These are phyloP conservation scores for Seminavis robusta DNA, from an alignment of 108 stramenopile genomes.

Conservation along the genomic window DNA sequence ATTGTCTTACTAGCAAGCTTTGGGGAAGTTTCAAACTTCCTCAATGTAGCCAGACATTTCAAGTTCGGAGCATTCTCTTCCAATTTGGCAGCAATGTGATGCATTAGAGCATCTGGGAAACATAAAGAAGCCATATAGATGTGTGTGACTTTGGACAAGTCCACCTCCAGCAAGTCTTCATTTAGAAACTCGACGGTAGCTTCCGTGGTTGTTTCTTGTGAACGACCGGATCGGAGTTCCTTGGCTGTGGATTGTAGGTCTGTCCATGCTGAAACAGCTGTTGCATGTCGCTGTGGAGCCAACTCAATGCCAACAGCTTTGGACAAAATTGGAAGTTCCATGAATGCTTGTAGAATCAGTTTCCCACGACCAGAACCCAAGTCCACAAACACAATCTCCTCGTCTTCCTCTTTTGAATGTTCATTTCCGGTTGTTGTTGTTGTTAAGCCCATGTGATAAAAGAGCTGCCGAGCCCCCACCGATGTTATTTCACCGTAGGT, in stretches of 20 bases:
- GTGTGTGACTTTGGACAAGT: slow-evolving; percentile 58
- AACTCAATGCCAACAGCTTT: slow-evolving; percentile 55
- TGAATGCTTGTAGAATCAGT: slow-evolving; percentile 50
- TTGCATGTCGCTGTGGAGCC: slow-evolving; percentile 41
- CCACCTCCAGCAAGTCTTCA: slow-evolving; percentile 55
- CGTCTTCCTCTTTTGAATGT: slow-evolving; percentile 4
- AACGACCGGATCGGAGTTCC: no score
- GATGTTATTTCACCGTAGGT: slow-evolving; percentile 75
- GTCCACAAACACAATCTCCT: slow-evolving; percentile 47
- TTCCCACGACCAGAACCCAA: slow-evolving; percentile 64
- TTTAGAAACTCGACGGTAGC: slow-evolving; percentile 37
- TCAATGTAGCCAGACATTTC: no score
- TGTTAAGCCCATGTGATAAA: slow-evolving; percentile 49
- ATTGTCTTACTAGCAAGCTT: no score
- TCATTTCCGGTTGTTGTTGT: no score
- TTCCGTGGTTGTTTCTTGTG: no score
- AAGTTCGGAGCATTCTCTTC: slow-evolving; percentile 15
- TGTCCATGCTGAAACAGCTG: slow-evolving; percentile 28
- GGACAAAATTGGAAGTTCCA: slow-evolving; percentile 39
- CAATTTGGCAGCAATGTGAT: slow-evolving; percentile 35
- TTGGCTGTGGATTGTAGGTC: no score
- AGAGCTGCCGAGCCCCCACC: slow-evolving; percentile 59
- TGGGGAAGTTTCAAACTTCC: no score
- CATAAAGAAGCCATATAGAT: slow-evolving; percentile 62
- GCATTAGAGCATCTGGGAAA: slow-evolving; percentile 51